A percentile compares a stretch with the other conserved stretches of the same genome.
Conservation (phyloP, 2,329 filamentous ascomycete genomes). For the Teratosphaeria destructans region DNA sequence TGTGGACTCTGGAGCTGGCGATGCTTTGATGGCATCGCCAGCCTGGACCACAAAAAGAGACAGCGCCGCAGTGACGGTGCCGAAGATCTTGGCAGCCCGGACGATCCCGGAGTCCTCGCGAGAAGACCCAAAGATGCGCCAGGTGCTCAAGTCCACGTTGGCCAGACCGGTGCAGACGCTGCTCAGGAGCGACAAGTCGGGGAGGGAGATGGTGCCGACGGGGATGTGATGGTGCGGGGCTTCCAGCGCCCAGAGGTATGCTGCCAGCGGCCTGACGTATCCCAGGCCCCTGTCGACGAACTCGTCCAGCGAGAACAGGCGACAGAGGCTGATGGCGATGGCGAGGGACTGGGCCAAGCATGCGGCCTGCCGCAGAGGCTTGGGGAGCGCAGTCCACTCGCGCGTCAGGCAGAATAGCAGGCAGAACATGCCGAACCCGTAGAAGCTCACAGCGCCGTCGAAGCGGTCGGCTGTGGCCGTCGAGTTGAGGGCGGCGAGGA, state of each 20-base stretch:
- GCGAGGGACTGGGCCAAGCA: neutral
- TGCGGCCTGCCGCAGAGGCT: neutral
- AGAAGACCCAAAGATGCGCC: neutral
- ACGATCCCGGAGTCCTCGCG: neutral
- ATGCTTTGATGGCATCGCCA: neutral
- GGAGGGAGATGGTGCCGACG: neutral
- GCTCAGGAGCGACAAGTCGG: neutral
- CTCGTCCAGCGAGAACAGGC: neutral
- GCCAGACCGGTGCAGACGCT: neutral
- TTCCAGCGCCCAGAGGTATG: neutral
- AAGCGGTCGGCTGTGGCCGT: neutral
- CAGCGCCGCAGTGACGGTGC: neutral
- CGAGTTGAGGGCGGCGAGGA: neutral
- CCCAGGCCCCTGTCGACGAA: neutral
- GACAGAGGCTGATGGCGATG: neutral
- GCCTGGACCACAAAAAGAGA: neutral
- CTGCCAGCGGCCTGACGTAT: neutral
- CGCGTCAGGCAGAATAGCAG: neutral
- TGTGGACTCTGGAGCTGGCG: neutral
- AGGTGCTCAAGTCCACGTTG: neutral
- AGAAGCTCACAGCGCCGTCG: neutral
- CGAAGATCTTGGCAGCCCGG: neutral
- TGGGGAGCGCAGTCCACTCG: neutral
- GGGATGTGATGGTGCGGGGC: neutral
- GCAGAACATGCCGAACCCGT: neutral